These are phyloP conservation scores for Pyrrhoderma lamaoense DNA, from an alignment of 1,284 basidiomycete species.

Conservation along the genomic window DNA sequence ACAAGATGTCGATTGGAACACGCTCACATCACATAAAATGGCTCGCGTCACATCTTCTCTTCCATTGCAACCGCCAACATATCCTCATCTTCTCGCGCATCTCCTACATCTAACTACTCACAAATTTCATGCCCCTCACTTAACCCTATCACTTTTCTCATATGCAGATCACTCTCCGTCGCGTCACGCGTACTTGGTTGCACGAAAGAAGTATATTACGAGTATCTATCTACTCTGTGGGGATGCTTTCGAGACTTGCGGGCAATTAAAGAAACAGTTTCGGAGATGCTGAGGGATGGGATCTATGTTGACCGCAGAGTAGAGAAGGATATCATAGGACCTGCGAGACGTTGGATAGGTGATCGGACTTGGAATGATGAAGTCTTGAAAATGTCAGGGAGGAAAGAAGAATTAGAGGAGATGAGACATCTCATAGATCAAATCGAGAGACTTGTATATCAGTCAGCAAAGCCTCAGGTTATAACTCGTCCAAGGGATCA, in stretches of 20 bases:
- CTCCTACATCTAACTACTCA: slow-evolving; percentile 72
- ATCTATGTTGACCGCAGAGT: too few relatives aligned
- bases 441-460: too few relatives aligned
- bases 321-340: too few relatives aligned
- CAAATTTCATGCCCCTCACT: slow-evolving; percentile 70
- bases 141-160: slow-evolving; percentile 78
- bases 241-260: slow-evolving; percentile 70
- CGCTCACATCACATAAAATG: too few relatives aligned
- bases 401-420: too few relatives aligned
- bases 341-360: too few relatives aligned
- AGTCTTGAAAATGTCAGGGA: too few relatives aligned
- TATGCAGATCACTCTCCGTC: slow-evolving; percentile 67
- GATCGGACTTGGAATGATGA: too few relatives aligned
- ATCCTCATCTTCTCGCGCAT: slow-evolving; percentile 65
- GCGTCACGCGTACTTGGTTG: slow-evolving; percentile 83
- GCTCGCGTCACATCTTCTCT: slow-evolving; percentile 5
- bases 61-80: slow-evolving; percentile 50
- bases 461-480: too few relatives aligned
- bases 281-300: slow-evolving; percentile 55
- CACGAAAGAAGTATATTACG: slow-evolving; percentile 78
- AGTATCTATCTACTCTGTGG: slow-evolving; percentile 77
- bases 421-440: too few relatives aligned
- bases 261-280: slow-evolving; percentile 61
- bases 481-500: too few relatives aligned
- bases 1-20: too few relatives aligned